Evolutionary conservation across 177 flowering plant genomes (phyloP).

Genomic region (Tripterygium wilfordii): DNA sequence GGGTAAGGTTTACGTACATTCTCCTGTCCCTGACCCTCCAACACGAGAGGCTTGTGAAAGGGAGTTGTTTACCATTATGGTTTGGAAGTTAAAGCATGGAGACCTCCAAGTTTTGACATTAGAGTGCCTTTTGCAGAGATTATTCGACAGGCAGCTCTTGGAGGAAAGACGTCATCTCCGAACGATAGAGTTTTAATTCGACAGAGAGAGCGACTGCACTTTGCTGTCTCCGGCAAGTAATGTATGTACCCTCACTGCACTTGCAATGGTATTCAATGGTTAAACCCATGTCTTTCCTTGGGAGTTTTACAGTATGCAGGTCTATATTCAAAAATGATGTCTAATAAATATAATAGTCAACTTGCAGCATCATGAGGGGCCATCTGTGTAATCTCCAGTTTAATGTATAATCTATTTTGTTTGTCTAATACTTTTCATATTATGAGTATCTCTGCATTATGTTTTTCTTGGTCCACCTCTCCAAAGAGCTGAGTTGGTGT

Average conservation of each 20-base stretch:
- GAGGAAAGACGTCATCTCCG: constrained; percentile 50
- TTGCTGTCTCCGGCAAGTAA: constrained; percentile 43
- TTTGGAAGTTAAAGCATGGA: constrained; percentile 5
- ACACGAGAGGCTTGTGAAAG: too few species aligned
- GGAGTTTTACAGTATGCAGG: constrained; percentile 17
- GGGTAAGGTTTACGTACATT: too few species aligned
- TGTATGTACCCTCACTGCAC: constrained; percentile 9
- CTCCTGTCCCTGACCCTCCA: too few species aligned
- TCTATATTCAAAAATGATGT: constrained; percentile 17
- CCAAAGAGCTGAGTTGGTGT: too few species aligned
- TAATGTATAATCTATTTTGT: constrained; percentile 9
- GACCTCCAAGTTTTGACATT: too few species aligned
- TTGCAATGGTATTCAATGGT: constrained; percentile 6
- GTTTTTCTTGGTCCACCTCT: too few species aligned
- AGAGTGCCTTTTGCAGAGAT: constrained; percentile 56
- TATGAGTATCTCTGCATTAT: constrained; percentile 12
- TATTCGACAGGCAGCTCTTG: constrained; percentile 51
- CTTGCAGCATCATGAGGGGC: constrained; percentile 10
- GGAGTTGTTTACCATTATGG: too few species aligned
- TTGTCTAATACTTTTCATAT: constrained; percentile 7
- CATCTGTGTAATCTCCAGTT: constrained; percentile 5
- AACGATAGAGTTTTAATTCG: constrained; percentile 31
- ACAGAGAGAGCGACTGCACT: constrained; percentile 34
- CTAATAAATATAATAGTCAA: constrained; percentile 14
- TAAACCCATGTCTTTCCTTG: constrained; percentile 9